Base-by-base conservation (phyloP, 164 flowering plant species). In the Macadamia tetraphylla region DNA sequence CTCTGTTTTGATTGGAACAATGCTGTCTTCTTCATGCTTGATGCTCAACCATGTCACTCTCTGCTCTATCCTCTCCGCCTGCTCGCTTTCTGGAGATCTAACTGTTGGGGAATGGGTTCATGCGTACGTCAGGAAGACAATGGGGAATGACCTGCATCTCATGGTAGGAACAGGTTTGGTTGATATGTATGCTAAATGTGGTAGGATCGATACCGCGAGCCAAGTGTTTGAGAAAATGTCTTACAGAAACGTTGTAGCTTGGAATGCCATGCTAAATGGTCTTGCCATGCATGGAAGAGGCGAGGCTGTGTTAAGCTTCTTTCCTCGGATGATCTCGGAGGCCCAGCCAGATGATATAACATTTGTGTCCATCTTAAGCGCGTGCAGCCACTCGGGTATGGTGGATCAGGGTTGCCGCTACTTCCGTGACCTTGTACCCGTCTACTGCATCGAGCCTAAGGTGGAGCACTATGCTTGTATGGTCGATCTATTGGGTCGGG, bases 121-220 rank as follows among this genome's bases (percentile, higher is more conserved):
- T 76, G 81, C 67, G 35, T 81, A 87, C 74, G 80, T 75, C 65
- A 44, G 87, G 64, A 87, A 79, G 79, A 65, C 32, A 8, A 78
- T 66, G 74, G 71, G 56, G 32, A 70, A 64, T 67, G 78, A 73
- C 58, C 65, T 68, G 60, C 75, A 77, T 73, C 62, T 82, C 9
- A 84, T 79, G 82, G 83, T 86, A 13, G 83, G 72, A 12, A 90
- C 96, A 0, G 77, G 87, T 9, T 67, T 87, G 72, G 71, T 89
- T n/a, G 86, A 89, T 67, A 89, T 86, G 95, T 89, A 87, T 74
- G 79, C 88, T 3, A 86, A 86, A 78, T 89, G 91, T 78, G 92
- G 92, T 7, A 75, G 73, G 60, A 71, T 87, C 3, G 66, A 75
- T 43, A 42, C 14, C 44, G 91, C 91, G 6, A 31, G 63, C 6